Conservation (phyloP, 2,329 filamentous ascomycete species). For the Fusarium metavorans region DNA sequence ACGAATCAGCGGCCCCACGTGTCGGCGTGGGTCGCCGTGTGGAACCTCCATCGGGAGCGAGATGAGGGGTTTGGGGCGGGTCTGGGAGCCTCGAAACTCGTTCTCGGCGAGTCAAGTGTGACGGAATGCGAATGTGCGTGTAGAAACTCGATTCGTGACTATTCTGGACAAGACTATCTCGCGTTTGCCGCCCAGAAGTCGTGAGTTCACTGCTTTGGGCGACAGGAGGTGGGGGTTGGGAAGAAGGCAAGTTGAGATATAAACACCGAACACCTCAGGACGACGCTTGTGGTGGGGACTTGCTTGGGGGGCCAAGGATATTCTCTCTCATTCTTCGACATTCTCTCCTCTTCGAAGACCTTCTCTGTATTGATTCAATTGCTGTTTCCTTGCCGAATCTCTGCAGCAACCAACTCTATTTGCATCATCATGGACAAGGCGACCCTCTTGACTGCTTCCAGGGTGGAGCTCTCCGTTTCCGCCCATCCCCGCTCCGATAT, state of each 20-base stretch:
- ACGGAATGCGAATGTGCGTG: slow-evolving; percentile 30
- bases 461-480: slow-evolving; percentile 48
- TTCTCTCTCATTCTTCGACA: slow-evolving; percentile 5
- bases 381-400: background rate
- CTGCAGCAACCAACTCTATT: slow-evolving; percentile 15
- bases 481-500: slow-evolving; percentile 48
- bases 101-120: slow-evolving; percentile 32
- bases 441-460: slow-evolving; percentile 54
- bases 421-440: slow-evolving; percentile 49
- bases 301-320: slow-evolving; percentile 3
- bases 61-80: slow-evolving; percentile 29
- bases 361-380: slow-evolving; percentile 6
- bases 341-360: background rate
- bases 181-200: slow-evolving; percentile 23
- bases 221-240: slow-evolving; percentile 18
- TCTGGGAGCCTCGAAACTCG: slow-evolving; percentile 6
- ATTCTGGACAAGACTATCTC: slow-evolving; percentile 17
- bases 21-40: slow-evolving; percentile 26
- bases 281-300: background rate
- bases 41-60: slow-evolving; percentile 13
- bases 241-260: slow-evolving; percentile 24
- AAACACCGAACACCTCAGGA: slow-evolving; percentile 31
- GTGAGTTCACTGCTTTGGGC: background rate
- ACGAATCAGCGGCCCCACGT: slow-evolving; percentile 49
- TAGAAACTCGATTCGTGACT: slow-evolving; percentile 11